Evolutionary conservation across 257 asterid genomes (phyloP), one percentile per base, ranked within the genome.

Genomic region (Ajuga chamaepitys): DNA sequence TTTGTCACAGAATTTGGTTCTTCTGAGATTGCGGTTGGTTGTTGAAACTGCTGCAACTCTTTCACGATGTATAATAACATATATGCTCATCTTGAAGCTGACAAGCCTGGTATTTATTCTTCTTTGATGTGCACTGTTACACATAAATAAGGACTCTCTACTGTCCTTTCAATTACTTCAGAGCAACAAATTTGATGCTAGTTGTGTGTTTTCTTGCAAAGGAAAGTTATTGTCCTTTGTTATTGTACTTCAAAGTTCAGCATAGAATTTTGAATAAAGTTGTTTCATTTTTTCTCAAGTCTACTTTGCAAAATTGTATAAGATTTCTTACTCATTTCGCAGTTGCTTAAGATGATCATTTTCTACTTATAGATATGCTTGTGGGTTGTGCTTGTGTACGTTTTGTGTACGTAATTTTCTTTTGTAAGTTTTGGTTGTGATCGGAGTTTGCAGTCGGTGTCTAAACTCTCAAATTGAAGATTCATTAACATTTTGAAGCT

Each of bases 1-100:
- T 70, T 83, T 94, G 78, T 84, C 99, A 55, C 99, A 94, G 77
- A 90, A 80, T 66, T 66, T 90, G 71, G 83, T 81, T 65, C 97
- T 94, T 68, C 95, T 94, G 42, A 85, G 83, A 78, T 83, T 94
- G 80, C 85, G 99, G 63, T 77, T 92, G 75, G 73, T 89, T 16
- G 86, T 81, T 79, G 98, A 92, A 85, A 76, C 83, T 74, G 79
- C 70, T 30, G 95, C 96, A 13, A 94, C 99, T 57, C 77, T 94
- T 66, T 74, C 81, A 44, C 95, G 99, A 14, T 93, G 99, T 82
- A 45, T 83, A 37, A 67, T 84, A 32, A 89, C 87, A 71, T 93
- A 85, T 76, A 40, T 81, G 63, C 86, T 93, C 81, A 83, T 89
- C 76, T 69, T 83, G 81, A 84, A 84, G 85, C 89, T 72, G 68